Conservation (phyloP, 805 yeast genomes). For the Komagataella mondaviorum region DNA sequence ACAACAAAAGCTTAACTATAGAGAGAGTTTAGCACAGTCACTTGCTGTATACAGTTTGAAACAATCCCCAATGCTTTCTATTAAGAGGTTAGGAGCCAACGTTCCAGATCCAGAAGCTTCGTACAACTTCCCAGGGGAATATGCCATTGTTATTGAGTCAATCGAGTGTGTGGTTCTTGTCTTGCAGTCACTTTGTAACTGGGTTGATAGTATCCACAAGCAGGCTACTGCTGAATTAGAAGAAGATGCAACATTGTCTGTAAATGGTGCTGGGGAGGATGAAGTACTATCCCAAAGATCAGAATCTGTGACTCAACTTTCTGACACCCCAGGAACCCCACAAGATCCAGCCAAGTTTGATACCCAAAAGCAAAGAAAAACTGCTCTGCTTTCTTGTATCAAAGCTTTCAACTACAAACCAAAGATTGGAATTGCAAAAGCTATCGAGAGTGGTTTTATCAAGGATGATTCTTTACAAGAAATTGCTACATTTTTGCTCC, state of each 20-base stretch:
- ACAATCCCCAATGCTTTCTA: conserved; percentile 65
- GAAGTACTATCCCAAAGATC: conserved; percentile 6
- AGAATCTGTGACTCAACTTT: conserved; percentile 11
- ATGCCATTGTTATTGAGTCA: conserved; percentile 72
- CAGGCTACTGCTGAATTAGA: not conserved
- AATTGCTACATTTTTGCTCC: conserved; percentile 63
- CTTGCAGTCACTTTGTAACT: conserved; percentile 64
- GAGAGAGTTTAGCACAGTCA: conserved; percentile 36
- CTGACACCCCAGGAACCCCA: conserved; percentile 1
- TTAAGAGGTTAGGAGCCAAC: conserved; percentile 43
- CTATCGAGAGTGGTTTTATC: conserved; percentile 55
- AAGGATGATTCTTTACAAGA: conserved; percentile 43
- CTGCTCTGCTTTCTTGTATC: conserved; percentile 65
- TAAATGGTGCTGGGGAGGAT: conserved; percentile 5
- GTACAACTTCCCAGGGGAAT: conserved; percentile 57
- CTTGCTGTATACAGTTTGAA: conserved; percentile 63
- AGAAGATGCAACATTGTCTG: not conserved
- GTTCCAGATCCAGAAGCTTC: conserved; percentile 42
- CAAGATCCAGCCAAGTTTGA: conserved; percentile 74
- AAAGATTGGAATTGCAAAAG: conserved; percentile 55
- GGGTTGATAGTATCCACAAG: conserved; percentile 26
- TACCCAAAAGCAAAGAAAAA: conserved; percentile 69
- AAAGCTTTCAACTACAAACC: conserved; percentile 77
- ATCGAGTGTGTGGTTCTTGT: conserved; percentile 72
- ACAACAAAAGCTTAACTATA: conserved; percentile 45